Evolutionary conservation across 148 eudicot species (phyloP).

Genomic region (Rhododendron ovatum): DNA sequence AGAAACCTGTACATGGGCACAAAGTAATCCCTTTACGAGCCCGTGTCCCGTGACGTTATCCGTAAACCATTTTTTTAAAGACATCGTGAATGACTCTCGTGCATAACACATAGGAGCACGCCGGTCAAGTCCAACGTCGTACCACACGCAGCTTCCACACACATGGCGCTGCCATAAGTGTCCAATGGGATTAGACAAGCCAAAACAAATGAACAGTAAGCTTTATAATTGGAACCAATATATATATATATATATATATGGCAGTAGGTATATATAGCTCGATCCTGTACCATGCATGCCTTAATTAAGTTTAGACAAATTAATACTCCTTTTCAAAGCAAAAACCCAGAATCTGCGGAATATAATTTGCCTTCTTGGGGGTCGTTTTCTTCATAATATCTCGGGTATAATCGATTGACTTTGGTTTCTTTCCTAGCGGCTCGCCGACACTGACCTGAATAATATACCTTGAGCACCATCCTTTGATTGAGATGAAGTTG

Average conservation of each 20-base stretch:
- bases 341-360: constrained; percentile 1
- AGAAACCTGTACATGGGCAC: too few relatives aligned
- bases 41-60: too few relatives aligned
- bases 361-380: neutral
- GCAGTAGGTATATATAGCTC: neutral
- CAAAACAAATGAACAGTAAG: neutral
- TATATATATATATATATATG: neutral
- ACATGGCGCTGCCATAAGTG: too few relatives aligned
- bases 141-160: too few relatives aligned
- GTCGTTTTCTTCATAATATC: neutral
- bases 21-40: too few relatives aligned
- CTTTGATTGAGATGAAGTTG: neutral
- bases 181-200: neutral
- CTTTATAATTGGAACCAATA: neutral
- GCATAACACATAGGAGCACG: too few relatives aligned
- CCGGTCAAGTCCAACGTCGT: too few relatives aligned
- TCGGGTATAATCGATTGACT: neutral
- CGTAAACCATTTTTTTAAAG: too few relatives aligned
- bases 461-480: neutral
- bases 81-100: too few relatives aligned
- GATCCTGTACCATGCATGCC: neutral
- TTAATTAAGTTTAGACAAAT: neutral
- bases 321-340: neutral
- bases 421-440: neutral
- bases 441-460: constrained; percentile 1